Percentiles rank a stretch among this genome's conserved stretches.
phyloP scores from a whole-genome alignment of 164 flowering plant species.

The Macadamia tetraphylla region DNA sequence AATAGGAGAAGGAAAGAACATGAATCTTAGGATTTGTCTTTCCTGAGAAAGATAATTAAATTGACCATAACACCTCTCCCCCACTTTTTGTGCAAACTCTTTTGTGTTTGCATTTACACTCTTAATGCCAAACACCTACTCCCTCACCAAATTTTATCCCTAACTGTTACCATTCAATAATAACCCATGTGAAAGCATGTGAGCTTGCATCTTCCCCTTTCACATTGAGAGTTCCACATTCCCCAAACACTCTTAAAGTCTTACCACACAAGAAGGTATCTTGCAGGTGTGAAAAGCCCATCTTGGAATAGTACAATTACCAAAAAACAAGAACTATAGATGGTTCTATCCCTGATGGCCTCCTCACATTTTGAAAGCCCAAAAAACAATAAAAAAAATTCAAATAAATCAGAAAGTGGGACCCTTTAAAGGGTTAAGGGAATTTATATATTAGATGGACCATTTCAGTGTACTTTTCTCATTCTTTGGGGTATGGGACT shows the following conservation, averaged over 20 bases:
- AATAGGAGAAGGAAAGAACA: constrained; percentile 32
- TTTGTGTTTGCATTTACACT: constrained; percentile 4
- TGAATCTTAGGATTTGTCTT: constrained; percentile 57
- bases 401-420: no score
- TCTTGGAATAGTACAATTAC: no score
- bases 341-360: no score
- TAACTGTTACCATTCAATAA: constrained; percentile 8
- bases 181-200: constrained; percentile 21
- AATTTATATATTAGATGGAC: no score
- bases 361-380: no score
- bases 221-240: background rate
- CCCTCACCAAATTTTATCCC: constrained; percentile 7
- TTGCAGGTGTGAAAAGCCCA: no score
- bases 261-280: background rate
- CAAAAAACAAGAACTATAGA: no score
- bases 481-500: no score
- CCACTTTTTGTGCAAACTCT: constrained; percentile 29
- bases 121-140: constrained; percentile 19
- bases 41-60: constrained; percentile 27
- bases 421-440: no score
- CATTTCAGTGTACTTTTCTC: no score
- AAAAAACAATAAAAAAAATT: no score
- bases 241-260: no score
- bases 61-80: constrained; percentile 16
- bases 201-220: background rate